Conservation (phyloP, 495 filamentous ascomycete genomes). For the Letharia columbiana region DNA sequence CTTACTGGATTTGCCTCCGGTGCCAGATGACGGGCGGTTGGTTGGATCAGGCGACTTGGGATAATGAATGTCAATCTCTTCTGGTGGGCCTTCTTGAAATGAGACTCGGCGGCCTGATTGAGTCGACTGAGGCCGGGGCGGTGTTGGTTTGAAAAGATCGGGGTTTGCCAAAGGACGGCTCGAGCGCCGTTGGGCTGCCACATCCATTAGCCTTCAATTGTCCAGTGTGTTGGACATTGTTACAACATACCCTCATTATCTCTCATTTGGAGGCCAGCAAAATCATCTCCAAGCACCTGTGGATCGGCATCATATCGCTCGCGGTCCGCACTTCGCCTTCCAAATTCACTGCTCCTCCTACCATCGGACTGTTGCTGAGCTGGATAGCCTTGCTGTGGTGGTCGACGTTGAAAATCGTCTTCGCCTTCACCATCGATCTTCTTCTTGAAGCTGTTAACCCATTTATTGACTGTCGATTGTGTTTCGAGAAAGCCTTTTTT, state of each 20-base stretch:
- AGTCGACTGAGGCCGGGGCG: constrained; percentile 47
- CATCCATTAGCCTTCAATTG: constrained; percentile 3
- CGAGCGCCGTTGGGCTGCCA: constrained; percentile 40
- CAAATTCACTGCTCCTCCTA: constrained; percentile 49
- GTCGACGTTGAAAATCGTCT: constrained; percentile 35
- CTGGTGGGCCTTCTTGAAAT: constrained; percentile 63
- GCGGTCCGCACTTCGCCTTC: constrained; percentile 68
- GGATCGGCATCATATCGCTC: constrained; percentile 95
- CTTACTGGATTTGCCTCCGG: constrained; percentile 66
- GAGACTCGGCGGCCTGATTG: constrained; percentile 62
- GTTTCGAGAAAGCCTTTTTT: constrained; percentile 93
- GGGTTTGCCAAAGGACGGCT: constrained; percentile 67
- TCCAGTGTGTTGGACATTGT: neutral
- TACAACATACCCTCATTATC: constrained; percentile 55
- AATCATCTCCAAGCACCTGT: constrained; percentile 80
- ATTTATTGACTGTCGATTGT: constrained; percentile 83
- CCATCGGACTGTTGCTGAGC: constrained; percentile 39
- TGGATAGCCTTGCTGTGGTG: constrained; percentile 35
- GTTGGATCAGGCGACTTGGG: constrained; percentile 47
- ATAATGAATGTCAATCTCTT: constrained; percentile 75
- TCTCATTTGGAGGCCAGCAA: constrained; percentile 76
- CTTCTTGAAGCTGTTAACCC: constrained; percentile 86
- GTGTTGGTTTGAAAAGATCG: constrained; percentile 68
- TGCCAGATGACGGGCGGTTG: constrained; percentile 33
- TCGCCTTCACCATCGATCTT: constrained; percentile 78